Percentiles rank a stretch among this genome's conserved stretches.
phyloP scores from a whole-genome alignment of 805 yeast genomes.

The Starmerella vitae region DNA sequence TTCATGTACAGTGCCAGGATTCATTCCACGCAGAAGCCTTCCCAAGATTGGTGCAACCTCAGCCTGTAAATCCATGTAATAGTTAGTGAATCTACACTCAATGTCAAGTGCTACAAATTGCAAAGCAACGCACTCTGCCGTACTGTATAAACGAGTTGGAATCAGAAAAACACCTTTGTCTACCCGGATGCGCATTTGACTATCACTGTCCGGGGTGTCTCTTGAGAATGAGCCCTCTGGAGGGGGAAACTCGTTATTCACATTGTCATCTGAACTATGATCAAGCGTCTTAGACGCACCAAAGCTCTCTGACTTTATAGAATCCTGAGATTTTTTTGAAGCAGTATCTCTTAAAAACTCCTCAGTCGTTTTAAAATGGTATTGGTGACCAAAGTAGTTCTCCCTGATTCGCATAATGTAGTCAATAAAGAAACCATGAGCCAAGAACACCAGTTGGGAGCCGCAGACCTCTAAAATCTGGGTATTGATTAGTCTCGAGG shows the following conservation, averaged over 20 bases:
- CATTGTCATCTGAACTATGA: too few species aligned
- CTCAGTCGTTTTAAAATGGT: slow-evolving; percentile 73
- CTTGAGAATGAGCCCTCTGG: slow-evolving; percentile 15
- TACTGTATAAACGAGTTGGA: slow-evolving; percentile 60
- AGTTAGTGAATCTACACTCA: slow-evolving; percentile 77
- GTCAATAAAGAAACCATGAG: slow-evolving; percentile 67
- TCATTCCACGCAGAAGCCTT: slow-evolving; percentile 12
- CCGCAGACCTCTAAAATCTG: slow-evolving; percentile 53
- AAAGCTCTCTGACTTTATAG: not conserved
- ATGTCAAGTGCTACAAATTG: slow-evolving; percentile 53
- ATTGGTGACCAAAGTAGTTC: slow-evolving; percentile 78
- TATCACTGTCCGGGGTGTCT: slow-evolving; percentile 57
- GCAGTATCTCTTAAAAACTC: slow-evolving; percentile 43
- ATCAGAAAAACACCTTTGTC: slow-evolving; percentile 56
- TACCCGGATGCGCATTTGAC: slow-evolving; percentile 57
- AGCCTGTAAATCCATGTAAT: slow-evolving; percentile 78
- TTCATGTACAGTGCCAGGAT: slow-evolving; percentile 10
- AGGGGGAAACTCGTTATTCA: not conserved
- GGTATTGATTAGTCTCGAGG: slow-evolving; percentile 34
- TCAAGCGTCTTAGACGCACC: not conserved
- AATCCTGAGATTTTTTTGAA: not conserved
- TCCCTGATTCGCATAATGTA: slow-evolving; percentile 65
- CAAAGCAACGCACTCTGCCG: slow-evolving; percentile 46
- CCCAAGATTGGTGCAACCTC: slow-evolving; percentile 48
- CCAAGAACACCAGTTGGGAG: slow-evolving; percentile 50